These are phyloP conservation scores for Penicillium griseofulvum DNA, from an alignment of 2,329 filamentous ascomycete species.

Conservation along the genomic window DNA sequence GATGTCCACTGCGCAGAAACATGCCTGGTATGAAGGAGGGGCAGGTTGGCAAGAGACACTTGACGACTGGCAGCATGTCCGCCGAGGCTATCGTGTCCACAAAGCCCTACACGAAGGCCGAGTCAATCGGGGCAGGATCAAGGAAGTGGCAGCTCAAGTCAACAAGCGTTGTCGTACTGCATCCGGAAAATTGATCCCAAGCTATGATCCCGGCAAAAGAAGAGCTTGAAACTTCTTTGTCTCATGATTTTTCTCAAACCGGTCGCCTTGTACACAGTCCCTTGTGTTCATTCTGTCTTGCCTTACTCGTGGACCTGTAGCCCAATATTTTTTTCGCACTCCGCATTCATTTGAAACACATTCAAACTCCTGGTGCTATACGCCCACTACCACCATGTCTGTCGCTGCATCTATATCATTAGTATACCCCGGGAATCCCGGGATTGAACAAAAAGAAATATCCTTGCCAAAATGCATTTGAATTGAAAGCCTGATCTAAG, in stretches of 20 bases:
- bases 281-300: neutral
- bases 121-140: conserved; percentile 34
- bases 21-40: conserved; percentile 41
- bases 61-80: conserved; percentile 40
- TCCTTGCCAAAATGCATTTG: conserved; percentile 10
- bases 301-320: neutral
- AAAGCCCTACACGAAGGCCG: conserved; percentile 37
- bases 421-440: neutral
- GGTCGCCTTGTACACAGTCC: neutral
- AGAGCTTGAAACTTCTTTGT: neutral
- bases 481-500: conserved; percentile 23
- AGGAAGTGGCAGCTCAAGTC: conserved; percentile 27
- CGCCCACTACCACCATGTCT: conserved; percentile 10
- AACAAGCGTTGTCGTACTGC: conserved; percentile 18
- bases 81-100: conserved; percentile 36
- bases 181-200: conserved; percentile 12
- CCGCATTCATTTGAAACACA: neutral
- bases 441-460: neutral
- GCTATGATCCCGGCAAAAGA: neutral
- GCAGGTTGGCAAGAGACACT: conserved; percentile 42
- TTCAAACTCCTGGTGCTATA: conserved; percentile 7
- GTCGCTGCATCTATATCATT: conserved; percentile 3
- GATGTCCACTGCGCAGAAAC: conserved; percentile 35
- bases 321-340: neutral
- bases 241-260: neutral